Base-by-base conservation (phyloP, 805 yeast genomes). In the Kodamaea neixiangensis region DNA sequence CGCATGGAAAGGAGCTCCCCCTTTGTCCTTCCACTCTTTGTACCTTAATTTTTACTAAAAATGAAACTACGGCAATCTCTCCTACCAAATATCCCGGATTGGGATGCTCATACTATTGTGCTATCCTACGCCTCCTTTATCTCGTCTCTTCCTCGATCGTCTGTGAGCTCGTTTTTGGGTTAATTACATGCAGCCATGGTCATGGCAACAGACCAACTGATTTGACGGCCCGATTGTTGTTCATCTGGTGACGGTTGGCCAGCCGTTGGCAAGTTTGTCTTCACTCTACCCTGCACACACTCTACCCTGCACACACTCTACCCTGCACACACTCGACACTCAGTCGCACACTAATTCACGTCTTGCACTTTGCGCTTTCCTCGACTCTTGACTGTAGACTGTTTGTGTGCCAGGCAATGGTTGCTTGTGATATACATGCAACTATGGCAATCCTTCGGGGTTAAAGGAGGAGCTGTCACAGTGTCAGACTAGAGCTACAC, bases 121-220 rank as follows among this genome's bases (percentile, higher is more conserved):
- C 13, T 19, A 11, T 15, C 21, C n/a, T 17, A 17, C 41, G 41
- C 41, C 41, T 37, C 41, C 19, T 37, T 37, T 15, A 20, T 37
- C 41, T 37, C 41, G 41, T 37, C 41, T 37, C 21, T 35, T 7
- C 29, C 29, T 25, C 21, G 41, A 37, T 37, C 41, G 41, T 37
- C 41, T 37, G 20, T 37, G 13, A 20, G 11, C 3, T 25, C 31
- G 10, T 13, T 25, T 25, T 25, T 25, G 41, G 21, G 41, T 19
- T 37, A 37, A 37, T 37, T 37, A 37, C 41, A 11, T 37, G 41
- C 41, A 37, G 17, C 13, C 13, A 37, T 37, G 4, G 20, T 18
- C 20, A 37, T 37, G 41, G 41, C 41, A 37, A 37, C 41, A 9
- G 31, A 9, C 31, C 31, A 13, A 25, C 38, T 34, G 13, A 15